These are phyloP conservation scores for Tricholoma matsutake DNA, from an alignment of 768 basidiomycete species.

Conservation along the genomic window DNA sequence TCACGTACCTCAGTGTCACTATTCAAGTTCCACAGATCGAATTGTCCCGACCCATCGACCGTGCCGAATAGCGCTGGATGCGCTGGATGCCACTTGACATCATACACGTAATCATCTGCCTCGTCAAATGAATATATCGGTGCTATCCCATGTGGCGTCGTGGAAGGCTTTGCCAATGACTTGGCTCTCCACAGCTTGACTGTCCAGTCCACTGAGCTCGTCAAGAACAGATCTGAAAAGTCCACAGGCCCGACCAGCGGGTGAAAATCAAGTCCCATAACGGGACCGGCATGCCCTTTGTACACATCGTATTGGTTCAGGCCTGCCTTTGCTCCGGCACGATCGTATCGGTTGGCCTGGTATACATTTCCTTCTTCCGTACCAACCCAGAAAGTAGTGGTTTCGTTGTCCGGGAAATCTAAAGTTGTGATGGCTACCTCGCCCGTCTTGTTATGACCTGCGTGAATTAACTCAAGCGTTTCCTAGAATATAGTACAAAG, in stretches of 20 bases:
- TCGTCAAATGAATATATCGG: constrained; percentile 96
- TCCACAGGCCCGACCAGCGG: constrained; percentile 89
- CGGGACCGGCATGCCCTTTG: constrained; percentile 87
- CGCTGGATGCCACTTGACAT: constrained; percentile 95
- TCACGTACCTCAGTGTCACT: constrained; percentile 88
- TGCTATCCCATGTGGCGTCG: constrained; percentile 51
- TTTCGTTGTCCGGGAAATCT: constrained; percentile 95
- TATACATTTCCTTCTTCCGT: constrained; percentile 98
- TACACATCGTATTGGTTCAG: constrained; percentile 92
- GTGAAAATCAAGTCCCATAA: constrained; percentile 95
- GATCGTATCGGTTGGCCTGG: constrained; percentile 94
- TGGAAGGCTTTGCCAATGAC: constrained; percentile 70
- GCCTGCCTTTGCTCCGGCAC: constrained; percentile 95
- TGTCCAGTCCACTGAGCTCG: constrained; percentile 95
- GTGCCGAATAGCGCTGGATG: constrained; percentile 94
- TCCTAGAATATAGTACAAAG: constrained; percentile 49
- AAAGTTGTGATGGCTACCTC: constrained; percentile 94
- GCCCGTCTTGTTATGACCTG: constrained; percentile 93
- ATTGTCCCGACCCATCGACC: constrained; percentile 93
- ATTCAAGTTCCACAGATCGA: constrained; percentile 98
- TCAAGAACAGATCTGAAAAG: constrained; percentile 93
- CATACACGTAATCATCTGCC: constrained; percentile 98
- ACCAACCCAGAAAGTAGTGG: constrained; percentile 95
- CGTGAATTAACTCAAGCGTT: constrained; percentile 85
- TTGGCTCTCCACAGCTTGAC: constrained; percentile 94